phyloP scores from a whole-genome alignment of 2,329 filamentous ascomycete genomes.

The Ramichloridium luteum region DNA sequence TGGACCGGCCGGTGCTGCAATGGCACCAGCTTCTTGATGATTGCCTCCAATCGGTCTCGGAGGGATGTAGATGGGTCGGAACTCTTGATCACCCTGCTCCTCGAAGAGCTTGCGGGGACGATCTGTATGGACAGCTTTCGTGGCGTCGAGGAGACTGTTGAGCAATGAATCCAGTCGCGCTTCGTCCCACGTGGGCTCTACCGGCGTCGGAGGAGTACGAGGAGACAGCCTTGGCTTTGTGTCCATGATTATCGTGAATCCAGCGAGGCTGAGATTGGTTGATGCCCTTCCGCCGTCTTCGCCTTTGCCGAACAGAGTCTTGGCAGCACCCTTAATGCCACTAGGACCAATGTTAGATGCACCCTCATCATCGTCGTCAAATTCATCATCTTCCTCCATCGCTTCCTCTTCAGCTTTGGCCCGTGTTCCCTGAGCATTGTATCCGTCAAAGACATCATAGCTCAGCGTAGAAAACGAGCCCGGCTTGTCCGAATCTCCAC shows the following conservation, averaged over 20 bases:
- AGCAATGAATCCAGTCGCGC: slow-evolving; percentile 20
- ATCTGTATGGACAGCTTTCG: too few relatives aligned
- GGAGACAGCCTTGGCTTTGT: too few relatives aligned
- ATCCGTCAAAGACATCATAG: slow-evolving; percentile 42
- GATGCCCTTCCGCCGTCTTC: slow-evolving; percentile 13
- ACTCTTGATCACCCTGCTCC: too few relatives aligned
- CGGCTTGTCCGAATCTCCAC: slow-evolving; percentile 39
- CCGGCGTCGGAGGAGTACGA: slow-evolving; percentile 6
- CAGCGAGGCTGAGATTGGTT: slow-evolving; percentile 14
- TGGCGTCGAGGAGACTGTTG: slow-evolving; percentile 22
- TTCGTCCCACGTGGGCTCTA: slow-evolving; percentile 16
- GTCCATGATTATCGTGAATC: slow-evolving; percentile 12
- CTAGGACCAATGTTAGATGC: slow-evolving; percentile 2
- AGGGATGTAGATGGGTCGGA: too few relatives aligned
- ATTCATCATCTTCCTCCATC: slow-evolving; percentile 32
- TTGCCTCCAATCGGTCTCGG: too few relatives aligned
- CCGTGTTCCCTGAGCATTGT: slow-evolving; percentile 14
- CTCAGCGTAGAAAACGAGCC: slow-evolving; percentile 34
- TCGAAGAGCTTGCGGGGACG: too few relatives aligned
- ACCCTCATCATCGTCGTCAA: slow-evolving; percentile 19
- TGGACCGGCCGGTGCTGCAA: too few relatives aligned
- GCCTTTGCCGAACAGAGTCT: slow-evolving; percentile 13
- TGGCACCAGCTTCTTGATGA: too few relatives aligned
- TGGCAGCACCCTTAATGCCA: slow-evolving; percentile 15
- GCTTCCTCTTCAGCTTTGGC: slow-evolving; percentile 30